Evolutionary conservation across 2,329 filamentous ascomycete genomes (phyloP).

Genomic region (Aspergillus sp.): DNA sequence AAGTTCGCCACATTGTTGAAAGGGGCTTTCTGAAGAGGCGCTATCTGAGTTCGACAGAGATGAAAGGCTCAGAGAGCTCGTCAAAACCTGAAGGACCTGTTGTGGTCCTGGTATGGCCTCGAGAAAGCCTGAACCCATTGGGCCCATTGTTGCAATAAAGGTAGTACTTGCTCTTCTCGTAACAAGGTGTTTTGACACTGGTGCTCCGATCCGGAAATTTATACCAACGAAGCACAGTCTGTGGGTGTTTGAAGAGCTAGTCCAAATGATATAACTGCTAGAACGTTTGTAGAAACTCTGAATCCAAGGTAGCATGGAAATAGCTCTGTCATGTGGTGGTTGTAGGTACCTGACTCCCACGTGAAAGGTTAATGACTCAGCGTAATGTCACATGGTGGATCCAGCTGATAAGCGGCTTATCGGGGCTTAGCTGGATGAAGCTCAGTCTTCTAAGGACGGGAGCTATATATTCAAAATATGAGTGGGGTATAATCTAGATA

Average conservation of each 20-base stretch:
- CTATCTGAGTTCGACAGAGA: slow-evolving; percentile 17
- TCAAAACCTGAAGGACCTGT: slow-evolving; percentile 33
- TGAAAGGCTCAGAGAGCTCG: slow-evolving; percentile 31
- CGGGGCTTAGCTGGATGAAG: not conserved
- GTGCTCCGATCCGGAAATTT: not conserved
- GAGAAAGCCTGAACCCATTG: slow-evolving; percentile 14
- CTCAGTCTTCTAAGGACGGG: not conserved
- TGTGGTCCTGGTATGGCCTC: slow-evolving; percentile 35
- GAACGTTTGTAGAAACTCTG: not conserved
- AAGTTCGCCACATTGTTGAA: slow-evolving; percentile 32
- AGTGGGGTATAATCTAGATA: slow-evolving; percentile 5
- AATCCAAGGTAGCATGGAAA: not conserved
- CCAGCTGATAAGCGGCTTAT: not conserved
- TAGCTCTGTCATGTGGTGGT: not conserved
- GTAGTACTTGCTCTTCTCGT: not conserved
- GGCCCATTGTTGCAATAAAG: not conserved
- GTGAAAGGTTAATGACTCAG: slow-evolving; percentile 6
- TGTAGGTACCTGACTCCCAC: not conserved
- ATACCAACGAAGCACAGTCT: not conserved
- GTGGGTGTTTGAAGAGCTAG: not conserved
- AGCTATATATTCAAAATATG: not conserved
- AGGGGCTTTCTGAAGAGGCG: slow-evolving; percentile 12
- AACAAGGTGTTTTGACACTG: not conserved
- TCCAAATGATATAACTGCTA: not conserved
- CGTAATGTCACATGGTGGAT: slow-evolving; percentile 1